phyloP scores from a whole-genome alignment of 768 basidiomycete genomes.

The Kwoniella botswanensis region DNA sequence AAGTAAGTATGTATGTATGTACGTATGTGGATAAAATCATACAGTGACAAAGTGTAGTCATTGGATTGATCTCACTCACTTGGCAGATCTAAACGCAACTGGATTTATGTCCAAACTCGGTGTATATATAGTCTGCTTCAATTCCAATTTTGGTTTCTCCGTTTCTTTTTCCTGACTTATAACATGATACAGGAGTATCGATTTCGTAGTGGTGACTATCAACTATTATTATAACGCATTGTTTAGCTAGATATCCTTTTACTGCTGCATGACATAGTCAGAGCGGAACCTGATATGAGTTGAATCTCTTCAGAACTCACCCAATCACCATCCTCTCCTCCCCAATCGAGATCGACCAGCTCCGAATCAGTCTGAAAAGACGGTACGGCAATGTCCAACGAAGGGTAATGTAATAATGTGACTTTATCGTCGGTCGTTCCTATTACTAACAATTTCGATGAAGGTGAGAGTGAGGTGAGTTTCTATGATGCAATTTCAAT shows the following conservation, averaged over 20 bases:
- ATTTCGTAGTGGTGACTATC: constrained; percentile 47
- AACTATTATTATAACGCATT: constrained; percentile 34
- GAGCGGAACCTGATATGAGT: too few species aligned
- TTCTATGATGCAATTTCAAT: constrained; percentile 65
- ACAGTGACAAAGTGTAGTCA: not conserved
- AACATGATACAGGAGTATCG: constrained; percentile 45
- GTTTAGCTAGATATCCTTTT: not conserved
- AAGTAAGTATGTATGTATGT: too few species aligned
- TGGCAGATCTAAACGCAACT: constrained; percentile 52
- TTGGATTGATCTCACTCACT: constrained; percentile 32
- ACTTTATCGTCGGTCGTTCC: constrained; percentile 73
- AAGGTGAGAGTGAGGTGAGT: constrained; percentile 80
- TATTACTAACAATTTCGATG: constrained; percentile 69
- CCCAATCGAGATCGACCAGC: constrained; percentile 85
- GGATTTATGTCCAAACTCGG: constrained; percentile 49
- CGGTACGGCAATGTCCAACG: constrained; percentile 62
- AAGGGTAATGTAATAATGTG: constrained; percentile 70
- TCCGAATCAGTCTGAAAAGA: constrained; percentile 67
- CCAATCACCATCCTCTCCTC: constrained; percentile 61
- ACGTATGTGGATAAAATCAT: too few species aligned
- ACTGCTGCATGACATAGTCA: not conserved
- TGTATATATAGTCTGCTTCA: constrained; percentile 46
- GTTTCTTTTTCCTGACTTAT: constrained; percentile 12
- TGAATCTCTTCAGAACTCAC: constrained; percentile 25
- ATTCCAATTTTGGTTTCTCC: constrained; percentile 27